Conservation (phyloP, 305 asterid genomes). For the Fraxinus sp. region DNA sequence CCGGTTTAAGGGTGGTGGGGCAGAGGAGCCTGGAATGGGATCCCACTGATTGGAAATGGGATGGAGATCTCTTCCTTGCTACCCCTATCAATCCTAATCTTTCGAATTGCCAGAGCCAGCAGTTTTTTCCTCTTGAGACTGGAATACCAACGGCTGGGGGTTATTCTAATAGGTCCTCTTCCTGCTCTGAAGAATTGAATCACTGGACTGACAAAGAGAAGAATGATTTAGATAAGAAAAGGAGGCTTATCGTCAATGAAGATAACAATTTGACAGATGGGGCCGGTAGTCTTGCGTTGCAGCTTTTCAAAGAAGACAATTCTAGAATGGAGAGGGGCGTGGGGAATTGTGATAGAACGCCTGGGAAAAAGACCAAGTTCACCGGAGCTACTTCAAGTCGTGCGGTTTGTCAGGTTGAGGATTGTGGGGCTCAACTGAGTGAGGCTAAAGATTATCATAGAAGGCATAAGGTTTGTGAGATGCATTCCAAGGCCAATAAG, state of each 20-base stretch:
- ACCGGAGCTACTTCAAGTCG: slow-evolving; percentile 43
- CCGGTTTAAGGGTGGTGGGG: slow-evolving; percentile 40
- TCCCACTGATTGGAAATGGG: slow-evolving; percentile 68
- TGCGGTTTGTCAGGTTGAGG: slow-evolving; percentile 73
- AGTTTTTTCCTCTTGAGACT: slow-evolving; percentile 48
- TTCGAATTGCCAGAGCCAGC: slow-evolving; percentile 39
- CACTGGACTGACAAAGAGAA: slow-evolving; percentile 26
- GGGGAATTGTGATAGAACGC: slow-evolving; percentile 25
- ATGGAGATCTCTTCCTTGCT: neutral
- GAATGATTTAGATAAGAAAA: slow-evolving; percentile 56
- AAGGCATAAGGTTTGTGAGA: slow-evolving; percentile 80
- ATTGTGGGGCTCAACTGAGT: slow-evolving; percentile 66
- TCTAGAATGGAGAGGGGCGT: slow-evolving; percentile 25
- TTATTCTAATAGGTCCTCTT: slow-evolving; percentile 54
- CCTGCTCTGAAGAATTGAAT: slow-evolving; percentile 55
- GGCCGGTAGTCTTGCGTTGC: slow-evolving; percentile 45
- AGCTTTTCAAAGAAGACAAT: slow-evolving; percentile 47
- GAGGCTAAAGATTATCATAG: slow-evolving; percentile 76
- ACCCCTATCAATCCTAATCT: slow-evolving; percentile 38
- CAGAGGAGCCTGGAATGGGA: slow-evolving; percentile 67
- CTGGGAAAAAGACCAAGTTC: slow-evolving; percentile 67
- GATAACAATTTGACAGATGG: slow-evolving; percentile 29
- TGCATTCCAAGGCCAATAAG: slow-evolving; percentile 67
- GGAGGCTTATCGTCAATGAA: slow-evolving; percentile 39
- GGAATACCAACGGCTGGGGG: slow-evolving; percentile 32